Conservation (phyloP, 192 early-diverging fungal species). For the Mortierella antarctica region DNA sequence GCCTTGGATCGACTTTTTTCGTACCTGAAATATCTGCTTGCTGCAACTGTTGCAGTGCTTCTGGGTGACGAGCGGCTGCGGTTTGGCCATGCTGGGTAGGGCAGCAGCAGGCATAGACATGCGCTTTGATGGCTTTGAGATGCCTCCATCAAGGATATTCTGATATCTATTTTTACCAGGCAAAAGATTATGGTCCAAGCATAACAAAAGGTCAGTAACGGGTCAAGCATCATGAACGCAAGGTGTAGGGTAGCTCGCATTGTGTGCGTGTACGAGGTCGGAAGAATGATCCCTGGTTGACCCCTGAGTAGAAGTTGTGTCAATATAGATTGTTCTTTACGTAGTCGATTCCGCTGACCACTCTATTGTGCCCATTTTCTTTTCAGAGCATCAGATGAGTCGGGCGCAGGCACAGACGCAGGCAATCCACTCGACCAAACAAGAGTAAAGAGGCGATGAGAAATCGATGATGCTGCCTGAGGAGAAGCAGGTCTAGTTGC, state of each 20-base stretch:
- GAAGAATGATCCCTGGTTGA: not conserved
- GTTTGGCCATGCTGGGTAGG: constrained; percentile 3
- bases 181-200: not conserved
- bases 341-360: too few species aligned
- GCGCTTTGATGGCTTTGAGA: constrained; percentile 45
- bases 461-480: too few species aligned
- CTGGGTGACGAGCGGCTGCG: constrained; percentile 37
- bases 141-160: constrained; percentile 51
- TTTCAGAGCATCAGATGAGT: too few species aligned
- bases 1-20: too few species aligned
- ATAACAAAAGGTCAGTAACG: too few species aligned
- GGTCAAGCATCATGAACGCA: too few species aligned
- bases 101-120: constrained; percentile 38
- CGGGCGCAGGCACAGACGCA: too few species aligned
- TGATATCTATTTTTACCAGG: constrained; percentile 40
- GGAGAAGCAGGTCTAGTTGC: too few species aligned
- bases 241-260: too few species aligned
- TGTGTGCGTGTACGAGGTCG: not conserved
- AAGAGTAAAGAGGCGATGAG: not conserved
- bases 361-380: too few species aligned
- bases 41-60: constrained; percentile 38
- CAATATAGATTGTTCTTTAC: too few species aligned
- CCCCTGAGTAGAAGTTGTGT: not conserved
- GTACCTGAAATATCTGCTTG: constrained; percentile 40
- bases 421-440: not conserved